Base-by-base conservation (phyloP, 306 rosid genomes). In the Dicorynia guianensis region DNA sequence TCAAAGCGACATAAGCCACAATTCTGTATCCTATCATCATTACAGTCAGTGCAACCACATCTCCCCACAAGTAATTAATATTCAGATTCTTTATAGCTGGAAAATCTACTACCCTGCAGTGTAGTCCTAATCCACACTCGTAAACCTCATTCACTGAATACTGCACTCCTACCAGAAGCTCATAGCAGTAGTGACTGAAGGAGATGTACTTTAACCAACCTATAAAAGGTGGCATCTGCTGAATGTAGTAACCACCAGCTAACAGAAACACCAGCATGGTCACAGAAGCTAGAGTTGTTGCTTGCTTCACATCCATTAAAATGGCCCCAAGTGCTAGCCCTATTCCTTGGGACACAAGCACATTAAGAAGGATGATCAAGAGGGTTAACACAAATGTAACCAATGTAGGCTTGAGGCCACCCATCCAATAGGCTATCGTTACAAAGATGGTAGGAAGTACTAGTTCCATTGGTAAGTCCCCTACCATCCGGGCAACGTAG, bases 301-400 rank as follows among this genome's bases (percentile, higher is more conserved):
- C 89, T 50, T 87, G 88, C 38, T 91, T 91, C 13, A 83, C 87
- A 63, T 91, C 85, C 93, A 91, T 88, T 48, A 91, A 83, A 40
- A 88, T 81, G 5, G 96, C 96, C 7, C 96, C 96, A n/a, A 91
- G 87, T 58, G 93, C 96, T 8, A 91, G 89, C 47, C 94, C 97
- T 35, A 87, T 79, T 52, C 97, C 94, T 84, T 91, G 97, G 17
- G 94, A 83, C 60, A 89, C 94, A 1, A 91, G 50, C 64, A 91
- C 92, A 69, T 91, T 91, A 67, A 85, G 77, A 42, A 91, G 90
- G 47, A 87, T 71, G 71, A 89, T 83, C 62, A 80, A 78, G 30
- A 87, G 92, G 72, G 97, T 91, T 49, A 82, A 75, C 6, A 73
- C 25, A 55, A 83, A 91, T 11, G 89, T 80, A 4, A 76, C 0